Base-by-base conservation (phyloP, 2,329 filamentous ascomycete genomes). In the Botrytis galanthina region DNA sequence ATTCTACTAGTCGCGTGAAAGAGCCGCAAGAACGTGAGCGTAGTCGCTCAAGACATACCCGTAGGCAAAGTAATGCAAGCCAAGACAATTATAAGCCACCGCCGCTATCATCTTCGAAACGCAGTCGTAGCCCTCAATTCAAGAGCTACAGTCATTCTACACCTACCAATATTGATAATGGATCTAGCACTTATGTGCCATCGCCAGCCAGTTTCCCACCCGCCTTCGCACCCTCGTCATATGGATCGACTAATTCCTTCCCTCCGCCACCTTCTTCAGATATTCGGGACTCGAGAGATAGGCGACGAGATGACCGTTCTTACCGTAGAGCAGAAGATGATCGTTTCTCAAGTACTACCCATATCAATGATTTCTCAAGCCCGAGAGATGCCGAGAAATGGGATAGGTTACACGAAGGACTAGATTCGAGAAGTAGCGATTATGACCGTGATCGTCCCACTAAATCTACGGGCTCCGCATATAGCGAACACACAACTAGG, bases 351-450 rank as follows among this genome's bases (percentile, higher is more conserved):
- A 73, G 75, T 61, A 73, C 76, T 29, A 61, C 75, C 22, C 37
- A 68, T 32, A 20, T 57, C 16, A 76, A 73, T 42, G 78, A 80
- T 12, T 78, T 80, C 59, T 79, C 75, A 35, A 78, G 76, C 75
- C 79, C 79, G 4, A 74, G 78, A 59, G 79, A 80, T 72, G 79
- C 79, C 26, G 79, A 80, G 72, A 76, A 75, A 64, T 80, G 77
- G 76, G 79, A 80, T 74, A 73, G 79, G 12, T 75, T 78, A 18
- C 75, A 77, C 44, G 78, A 73, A 20, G 44, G 70, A 48, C 26
- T 63, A 42, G 59, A 71, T 8, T 63, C 59, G 44, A 64, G 64
- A 42, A 61, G 71, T 26, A 73, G 54, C 35, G 71, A 70, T 54
- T 73, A 70, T 70, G 71, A 73, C 18, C 57, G 69, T 32, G 60